A percentile compares a stretch with the other conserved stretches of the same genome.
Conservation (phyloP, 164 flowering plant genomes). For the Vitis labrusca region DNA sequence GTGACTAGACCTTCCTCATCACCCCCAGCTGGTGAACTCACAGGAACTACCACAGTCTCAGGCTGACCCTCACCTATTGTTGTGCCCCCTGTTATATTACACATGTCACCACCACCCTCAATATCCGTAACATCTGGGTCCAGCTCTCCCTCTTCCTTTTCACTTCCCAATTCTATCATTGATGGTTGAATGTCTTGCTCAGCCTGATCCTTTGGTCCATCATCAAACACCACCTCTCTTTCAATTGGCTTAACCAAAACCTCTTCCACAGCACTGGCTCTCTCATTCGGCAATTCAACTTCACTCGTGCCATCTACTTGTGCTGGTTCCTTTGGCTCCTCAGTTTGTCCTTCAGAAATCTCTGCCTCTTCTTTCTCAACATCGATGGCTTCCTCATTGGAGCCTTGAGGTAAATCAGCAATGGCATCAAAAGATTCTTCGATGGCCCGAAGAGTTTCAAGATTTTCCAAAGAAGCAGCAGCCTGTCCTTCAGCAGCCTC, state of each 20-base stretch:
- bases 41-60: conserved; percentile 31
- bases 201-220: conserved; percentile 29
- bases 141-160: conserved; percentile 87
- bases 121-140: conserved; percentile 42
- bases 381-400: conserved; percentile 43
- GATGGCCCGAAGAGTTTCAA: conserved; percentile 18
- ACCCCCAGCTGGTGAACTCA: conserved; percentile 30
- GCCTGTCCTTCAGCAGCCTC: conserved; percentile 40
- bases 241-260: conserved; percentile 35
- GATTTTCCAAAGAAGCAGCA: conserved; percentile 22
- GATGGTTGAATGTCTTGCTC: conserved; percentile 40
- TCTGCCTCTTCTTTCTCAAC: conserved; percentile 49
- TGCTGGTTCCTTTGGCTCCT: conserved; percentile 31
- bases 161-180: conserved; percentile 41
- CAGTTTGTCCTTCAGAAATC: conserved; percentile 27
- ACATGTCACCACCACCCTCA: conserved; percentile 33
- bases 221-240: conserved; percentile 32
- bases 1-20: conserved; percentile 30
- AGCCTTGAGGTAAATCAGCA: conserved; percentile 32
- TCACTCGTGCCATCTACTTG: conserved; percentile 23
- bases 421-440: conserved; percentile 42
- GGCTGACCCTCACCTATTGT: conserved; percentile 39
- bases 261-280: conserved; percentile 27
- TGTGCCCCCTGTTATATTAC: conserved; percentile 24
- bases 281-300: conserved; percentile 37